These are phyloP conservation scores for Tephrocybe sp. DNA, from an alignment of 768 basidiomycete genomes.

Conservation along the genomic window DNA sequence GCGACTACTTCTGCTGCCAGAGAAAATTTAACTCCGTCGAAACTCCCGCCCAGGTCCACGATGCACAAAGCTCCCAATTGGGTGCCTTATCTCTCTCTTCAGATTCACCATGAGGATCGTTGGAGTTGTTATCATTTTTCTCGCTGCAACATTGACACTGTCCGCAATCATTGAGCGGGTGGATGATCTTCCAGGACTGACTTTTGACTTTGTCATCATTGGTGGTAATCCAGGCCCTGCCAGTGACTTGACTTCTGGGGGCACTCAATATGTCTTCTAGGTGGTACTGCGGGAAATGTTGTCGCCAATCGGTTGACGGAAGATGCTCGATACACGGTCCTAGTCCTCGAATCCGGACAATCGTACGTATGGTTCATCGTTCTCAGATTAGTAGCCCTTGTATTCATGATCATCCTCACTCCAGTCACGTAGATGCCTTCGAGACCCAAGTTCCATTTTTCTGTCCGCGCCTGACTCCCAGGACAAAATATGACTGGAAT, in stretches of 20 bases:
- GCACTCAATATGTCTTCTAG: neutral
- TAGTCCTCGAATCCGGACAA: slow-evolving; percentile 15
- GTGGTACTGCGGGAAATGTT: slow-evolving; percentile 20
- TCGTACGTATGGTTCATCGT: slow-evolving; percentile 6
- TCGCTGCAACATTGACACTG: neutral
- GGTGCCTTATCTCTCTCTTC: too few species aligned
- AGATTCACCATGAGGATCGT: neutral
- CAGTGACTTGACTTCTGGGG: neutral
- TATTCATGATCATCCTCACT: neutral
- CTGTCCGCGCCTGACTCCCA: slow-evolving; percentile 1
- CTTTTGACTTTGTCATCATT: slow-evolving; percentile 13
- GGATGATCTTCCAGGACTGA: neutral
- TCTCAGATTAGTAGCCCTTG: neutral
- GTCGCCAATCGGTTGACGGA: slow-evolving; percentile 17
- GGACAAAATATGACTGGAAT: slow-evolving; percentile 24
- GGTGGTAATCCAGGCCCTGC: slow-evolving; percentile 12
- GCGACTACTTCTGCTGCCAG: too few species aligned
- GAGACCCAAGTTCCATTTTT: slow-evolving; percentile 13
- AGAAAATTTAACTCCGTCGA: too few species aligned
- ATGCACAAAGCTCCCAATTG: too few species aligned
- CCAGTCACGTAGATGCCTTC: slow-evolving; percentile 11
- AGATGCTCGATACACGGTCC: slow-evolving; percentile 3
- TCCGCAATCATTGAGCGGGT: slow-evolving; percentile 1
- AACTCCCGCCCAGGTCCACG: too few species aligned
- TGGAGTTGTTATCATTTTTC: neutral